Evolutionary conservation across 441 rosid genomes (phyloP), one percentile per base, ranked within the genome.

Genomic region (Aleurites moluccanus): DNA sequence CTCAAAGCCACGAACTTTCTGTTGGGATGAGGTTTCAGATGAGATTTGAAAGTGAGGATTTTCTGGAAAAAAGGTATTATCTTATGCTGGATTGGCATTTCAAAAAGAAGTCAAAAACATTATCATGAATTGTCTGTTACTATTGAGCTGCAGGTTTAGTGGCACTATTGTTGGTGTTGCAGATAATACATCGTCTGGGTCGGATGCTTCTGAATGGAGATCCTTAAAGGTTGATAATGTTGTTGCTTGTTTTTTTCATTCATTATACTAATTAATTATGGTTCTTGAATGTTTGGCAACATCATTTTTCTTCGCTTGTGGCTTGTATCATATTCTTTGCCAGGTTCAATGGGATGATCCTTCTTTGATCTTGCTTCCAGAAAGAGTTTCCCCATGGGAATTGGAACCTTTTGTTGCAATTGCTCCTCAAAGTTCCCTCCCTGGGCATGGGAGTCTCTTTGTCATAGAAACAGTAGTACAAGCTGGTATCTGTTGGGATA

Each of bases 291-390:
- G 16, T 44, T 56, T 30, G 50, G 66, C 68, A 16, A 25, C 25
- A 60, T 28, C 14, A 3, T 28, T 40, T 23, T 30, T 28, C 50
- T 63, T 70, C 23, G 10, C 14, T 15, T 55, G 9, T 67, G 4
- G 27, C 15, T 53, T 53, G 45, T 66, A 49, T 52, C 8, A 30
- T 62, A 38, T 74, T n/a, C 40, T 35, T 18, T 73, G 62, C 70
- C 80, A 95, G 99, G 95, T 93, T 79, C 99, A 95, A 82, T 95
- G 99, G 99, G 99, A 95, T 44, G 99, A 95, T 74, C 94, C 93
- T 74, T 89, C 98, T 71, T 85, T 92, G 55, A 90, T 95, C 52
- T 73, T 81, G 59, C 91, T 96, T 45, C 99, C 99, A 8, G 99
- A 96, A 56, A 92, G 89, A 85, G 98, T 92, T 64, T 96, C 98